A percentile compares a stretch with the other conserved stretches of the same genome.
phyloP scores from a whole-genome alignment of 192 early-diverging fungal genomes.

The Umbelopsis vinacea region DNA sequence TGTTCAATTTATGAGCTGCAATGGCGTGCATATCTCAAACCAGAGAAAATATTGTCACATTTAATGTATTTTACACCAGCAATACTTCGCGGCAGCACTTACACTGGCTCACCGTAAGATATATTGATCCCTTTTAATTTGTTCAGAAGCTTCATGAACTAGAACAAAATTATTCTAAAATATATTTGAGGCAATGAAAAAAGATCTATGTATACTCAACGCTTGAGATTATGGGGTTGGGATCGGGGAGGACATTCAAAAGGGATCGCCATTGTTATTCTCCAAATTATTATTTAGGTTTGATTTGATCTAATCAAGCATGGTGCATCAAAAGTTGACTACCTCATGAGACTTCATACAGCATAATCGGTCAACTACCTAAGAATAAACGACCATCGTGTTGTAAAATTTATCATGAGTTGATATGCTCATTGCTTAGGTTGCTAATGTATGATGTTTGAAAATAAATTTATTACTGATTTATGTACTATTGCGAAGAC shows the following conservation, averaged over 20 bases:
- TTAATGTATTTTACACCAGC: no score
- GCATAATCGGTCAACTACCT: conserved; percentile 68
- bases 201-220: conserved; percentile 52
- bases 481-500: not conserved
- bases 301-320: conserved; percentile 62
- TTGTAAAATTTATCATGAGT: not conserved
- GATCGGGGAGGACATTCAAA: not conserved
- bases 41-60: no score
- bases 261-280: not conserved
- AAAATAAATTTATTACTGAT: no score
- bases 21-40: no score
- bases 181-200: conserved; percentile 55
- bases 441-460: no score
- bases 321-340: conserved; percentile 71
- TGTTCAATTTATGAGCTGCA: no score
- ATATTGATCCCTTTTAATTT: no score
- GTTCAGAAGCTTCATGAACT: no score
- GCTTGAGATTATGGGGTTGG: conserved; percentile 30
- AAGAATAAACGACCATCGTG: not conserved
- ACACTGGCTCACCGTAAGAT: no score
- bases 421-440: no score
- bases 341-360: conserved; percentile 74
- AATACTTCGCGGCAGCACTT: no score
- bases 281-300: no score
- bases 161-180: conserved; percentile 68